A percentile compares a stretch with the other conserved stretches of the same genome.
These are phyloP conservation scores for Didymella glomerata DNA, from an alignment of 2,329 filamentous ascomycete species.

Conservation along the genomic window DNA sequence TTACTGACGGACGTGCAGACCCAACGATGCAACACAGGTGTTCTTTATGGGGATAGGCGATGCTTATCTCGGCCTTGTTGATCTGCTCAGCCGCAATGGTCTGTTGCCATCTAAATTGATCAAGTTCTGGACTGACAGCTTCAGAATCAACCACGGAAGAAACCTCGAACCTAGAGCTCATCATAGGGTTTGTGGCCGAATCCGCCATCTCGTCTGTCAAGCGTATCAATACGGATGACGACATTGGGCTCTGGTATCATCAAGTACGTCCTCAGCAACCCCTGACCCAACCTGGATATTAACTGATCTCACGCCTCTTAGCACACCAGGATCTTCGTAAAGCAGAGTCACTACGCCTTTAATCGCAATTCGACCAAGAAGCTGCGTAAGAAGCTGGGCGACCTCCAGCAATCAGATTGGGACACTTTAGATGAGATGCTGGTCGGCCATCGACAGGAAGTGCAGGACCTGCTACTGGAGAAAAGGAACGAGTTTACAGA, in stretches of 20 bases:
- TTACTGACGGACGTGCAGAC: constrained; percentile 45
- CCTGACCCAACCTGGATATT: neutral
- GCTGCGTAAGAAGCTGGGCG: constrained; percentile 66
- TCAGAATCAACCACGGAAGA: constrained; percentile 19
- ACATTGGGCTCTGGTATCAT: constrained; percentile 85
- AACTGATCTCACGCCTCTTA: constrained; percentile 29
- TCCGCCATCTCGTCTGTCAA: constrained; percentile 78
- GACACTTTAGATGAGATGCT: constrained; percentile 66
- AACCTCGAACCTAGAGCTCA: constrained; percentile 64
- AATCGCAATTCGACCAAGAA: constrained; percentile 67
- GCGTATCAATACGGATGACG: constrained; percentile 66
- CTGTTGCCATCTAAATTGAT: constrained; percentile 31
- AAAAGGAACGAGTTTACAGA: constrained; percentile 53
- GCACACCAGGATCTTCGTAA: constrained; percentile 82
- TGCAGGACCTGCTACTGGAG: constrained; percentile 57
- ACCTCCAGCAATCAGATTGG: constrained; percentile 57
- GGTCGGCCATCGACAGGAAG: constrained; percentile 59
- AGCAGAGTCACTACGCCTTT: constrained; percentile 77
- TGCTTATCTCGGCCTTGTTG: constrained; percentile 82
- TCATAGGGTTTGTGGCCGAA: constrained; percentile 83
- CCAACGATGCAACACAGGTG: constrained; percentile 73
- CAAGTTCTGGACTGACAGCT: constrained; percentile 1
- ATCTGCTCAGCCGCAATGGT: constrained; percentile 81
- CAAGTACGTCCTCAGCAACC: constrained; percentile 53
- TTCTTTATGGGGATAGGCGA: constrained; percentile 91